Percentiles rank a stretch among this genome's conserved stretches.
Evolutionary conservation across 352 stramenopile genomes (phyloP).

Genomic region (Phytopythium kandeliae): DNA sequence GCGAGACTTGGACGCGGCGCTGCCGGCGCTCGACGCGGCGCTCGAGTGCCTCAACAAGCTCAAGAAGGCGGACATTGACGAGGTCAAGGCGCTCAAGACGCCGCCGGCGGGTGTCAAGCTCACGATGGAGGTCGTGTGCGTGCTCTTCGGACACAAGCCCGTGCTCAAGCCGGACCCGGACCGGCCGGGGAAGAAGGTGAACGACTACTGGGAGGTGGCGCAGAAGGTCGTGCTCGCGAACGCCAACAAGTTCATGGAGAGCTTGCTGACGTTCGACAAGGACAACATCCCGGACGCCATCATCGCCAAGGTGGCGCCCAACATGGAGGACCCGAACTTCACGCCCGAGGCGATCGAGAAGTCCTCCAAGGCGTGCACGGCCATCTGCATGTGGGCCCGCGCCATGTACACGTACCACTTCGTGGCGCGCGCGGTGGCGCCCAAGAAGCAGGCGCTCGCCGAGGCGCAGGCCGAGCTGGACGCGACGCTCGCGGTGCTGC

Average conservation of each 20-base stretch:
- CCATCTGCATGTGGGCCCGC: slow-evolving; percentile 92
- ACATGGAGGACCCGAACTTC: slow-evolving; percentile 89
- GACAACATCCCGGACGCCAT: slow-evolving; percentile 91
- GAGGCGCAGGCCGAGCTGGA: slow-evolving; percentile 82
- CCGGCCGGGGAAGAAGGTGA: slow-evolving; percentile 87
- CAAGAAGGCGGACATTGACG: slow-evolving; percentile 90
- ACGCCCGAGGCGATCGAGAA: slow-evolving; percentile 90
- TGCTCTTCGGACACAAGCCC: slow-evolving; percentile 90
- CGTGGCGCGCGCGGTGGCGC: slow-evolving; percentile 90
- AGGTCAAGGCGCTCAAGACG: slow-evolving; percentile 90
- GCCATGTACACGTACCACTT: slow-evolving; percentile 93
- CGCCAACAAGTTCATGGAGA: slow-evolving; percentile 90
- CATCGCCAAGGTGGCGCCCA: slow-evolving; percentile 71
- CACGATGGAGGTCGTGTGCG: slow-evolving; percentile 90
- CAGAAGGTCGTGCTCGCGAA: slow-evolving; percentile 91
- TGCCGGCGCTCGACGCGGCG: slow-evolving; percentile 83
- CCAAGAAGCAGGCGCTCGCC: slow-evolving; percentile 86
- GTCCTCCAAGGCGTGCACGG: slow-evolving; percentile 88
- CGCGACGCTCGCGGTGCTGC: slow-evolving; percentile 76
- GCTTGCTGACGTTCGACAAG: slow-evolving; percentile 88
- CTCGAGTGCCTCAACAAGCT: slow-evolving; percentile 87
- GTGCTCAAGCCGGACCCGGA: slow-evolving; percentile 85
- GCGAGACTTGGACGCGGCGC: slow-evolving; percentile 79
- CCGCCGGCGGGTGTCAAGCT: slow-evolving; percentile 88
- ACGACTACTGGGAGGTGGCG: slow-evolving; percentile 89